Evolutionary conservation across 2,329 filamentous ascomycete species (phyloP), one percentile per base, ranked within the genome.

Genomic region (Setomelanomma holmii): DNA sequence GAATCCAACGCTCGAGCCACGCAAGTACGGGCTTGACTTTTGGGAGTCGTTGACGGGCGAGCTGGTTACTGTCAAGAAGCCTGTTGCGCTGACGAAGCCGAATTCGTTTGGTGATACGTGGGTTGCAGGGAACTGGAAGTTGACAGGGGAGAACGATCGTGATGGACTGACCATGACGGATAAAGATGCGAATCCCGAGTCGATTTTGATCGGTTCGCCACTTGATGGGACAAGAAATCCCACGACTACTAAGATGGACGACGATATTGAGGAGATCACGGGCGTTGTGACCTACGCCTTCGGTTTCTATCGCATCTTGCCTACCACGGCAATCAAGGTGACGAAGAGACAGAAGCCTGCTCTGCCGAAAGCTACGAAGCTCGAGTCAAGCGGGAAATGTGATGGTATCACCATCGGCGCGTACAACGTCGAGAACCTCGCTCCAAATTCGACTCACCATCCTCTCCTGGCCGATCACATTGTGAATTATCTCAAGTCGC

Each of bases 381-480:
- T 90, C 30, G 68, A 72, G 21, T 84, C 84, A 60, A 77, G 75
- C 21, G 82, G 83, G 1, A 77, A 76, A 51, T 90, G 88, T 75
- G 76, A 77, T 2, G 84, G 82, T 36, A 74, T 90, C 53, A 89
- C 86, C 1, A 71, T 89, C 20, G 86, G 83, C 43, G 80, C 82
- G 54, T 90, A 90, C 79, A 90, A 90, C 70, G 81, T 89, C 24
- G 86, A 89, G 71, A 90, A 90, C 72, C 78, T 90, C 14, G 75
- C 79, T 6, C 83, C 87, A 0, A 78, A 75, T 27, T 84, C 83
- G 0, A 59, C 78, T 1, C 82, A 86, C 57, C 75, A 89, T 20
- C 74, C 79, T n/a, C 73, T 72, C 11, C 79, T 90, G n/a, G 84
- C 87, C 1, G 73, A 78, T 7, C 86, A 90, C 63, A 88, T 91